Evolutionary conservation across 352 stramenopile species (phyloP), one percentile per base, ranked within the genome.

Genomic region (Aphanomyces cochlioides): DNA sequence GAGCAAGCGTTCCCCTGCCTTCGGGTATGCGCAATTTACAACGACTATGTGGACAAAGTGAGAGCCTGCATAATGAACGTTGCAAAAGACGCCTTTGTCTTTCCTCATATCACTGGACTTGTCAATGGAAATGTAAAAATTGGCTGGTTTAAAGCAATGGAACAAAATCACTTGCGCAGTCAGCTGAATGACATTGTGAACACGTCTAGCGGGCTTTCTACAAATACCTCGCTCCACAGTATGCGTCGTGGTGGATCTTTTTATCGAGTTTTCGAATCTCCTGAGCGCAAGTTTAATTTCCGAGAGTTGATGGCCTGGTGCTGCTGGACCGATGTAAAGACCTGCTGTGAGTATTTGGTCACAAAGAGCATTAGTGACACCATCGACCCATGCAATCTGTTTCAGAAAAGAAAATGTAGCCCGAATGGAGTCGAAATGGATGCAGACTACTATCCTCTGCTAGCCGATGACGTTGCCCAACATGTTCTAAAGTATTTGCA

Each of bases 1-100:
- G 59, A 67, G 19, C 15, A n/a, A 56, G n/a, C 19, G 19, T 53
- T 58, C 21, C 59, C 47, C 19, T 67, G 41, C 47, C 21, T 67
- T 21, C n/a, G 5, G 8, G 47, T 67, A 12, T 67, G 59, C 40
- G 13, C 4, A 19, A 28, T 67, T 8, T 17, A 67, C n/a, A 17
- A 53, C 21, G 19, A 21, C 17, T 57, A 67, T 37, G n/a, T 17
- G 6, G 19, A 36, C 13, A 21, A 57, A 17, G 4, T 67, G 13
- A 5, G 59, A 10, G 34, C 59, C 13, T 58, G 5, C 15, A 38
- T 10, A 17, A 38, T 67, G 5, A 36, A 53, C n/a, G 12, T 67
- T n/a, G 54, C 13, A 34, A 53, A 36, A 5, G 19, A 5, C 5
- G 41, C 59, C 13, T 67, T 67, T 67, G 47, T 56, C 8, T 67